These are phyloP conservation scores for Salvia sclarea DNA, from an alignment of 305 asterid genomes.

Conservation along the genomic window DNA sequence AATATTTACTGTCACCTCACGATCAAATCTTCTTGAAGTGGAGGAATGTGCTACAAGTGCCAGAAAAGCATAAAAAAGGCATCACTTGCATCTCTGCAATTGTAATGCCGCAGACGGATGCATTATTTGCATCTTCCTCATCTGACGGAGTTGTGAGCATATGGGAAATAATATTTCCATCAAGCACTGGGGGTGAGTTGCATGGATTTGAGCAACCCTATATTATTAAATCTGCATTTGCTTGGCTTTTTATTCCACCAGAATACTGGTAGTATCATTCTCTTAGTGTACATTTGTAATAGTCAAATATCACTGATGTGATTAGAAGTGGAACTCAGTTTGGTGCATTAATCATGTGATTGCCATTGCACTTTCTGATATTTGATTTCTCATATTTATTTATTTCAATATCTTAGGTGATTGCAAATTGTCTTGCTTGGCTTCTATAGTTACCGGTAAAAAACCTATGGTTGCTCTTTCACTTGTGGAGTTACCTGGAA, in stretches of 20 bases:
- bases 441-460: slow-evolving; percentile 56
- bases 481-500: slow-evolving; percentile 73
- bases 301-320: not conserved
- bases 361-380: slow-evolving; percentile 10
- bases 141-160: slow-evolving; percentile 77
- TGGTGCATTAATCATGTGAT: slow-evolving; percentile 19
- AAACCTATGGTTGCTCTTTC: slow-evolving; percentile 93
- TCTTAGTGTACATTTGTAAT: slow-evolving; percentile 2
- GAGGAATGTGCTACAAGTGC: slow-evolving; percentile 72
- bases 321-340: not conserved
- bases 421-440: slow-evolving; percentile 68
- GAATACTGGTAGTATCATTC: not conserved
- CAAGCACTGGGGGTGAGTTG: slow-evolving; percentile 57
- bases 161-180: slow-evolving; percentile 70
- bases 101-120: slow-evolving; percentile 59
- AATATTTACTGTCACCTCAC: slow-evolving; percentile 16
- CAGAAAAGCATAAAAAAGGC: slow-evolving; percentile 80
- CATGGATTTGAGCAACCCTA: slow-evolving; percentile 18
- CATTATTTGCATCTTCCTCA: slow-evolving; percentile 81
- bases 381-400: slow-evolving; percentile 24
- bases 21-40: slow-evolving; percentile 50
- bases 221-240: slow-evolving; percentile 20
- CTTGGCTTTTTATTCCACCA: not conserved
- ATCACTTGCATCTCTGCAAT: slow-evolving; percentile 83
- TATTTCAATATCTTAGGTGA: slow-evolving; percentile 52